These are phyloP conservation scores for Strobilomyces dryophilus DNA, from an alignment of 768 basidiomycete species.

Conservation along the genomic window DNA sequence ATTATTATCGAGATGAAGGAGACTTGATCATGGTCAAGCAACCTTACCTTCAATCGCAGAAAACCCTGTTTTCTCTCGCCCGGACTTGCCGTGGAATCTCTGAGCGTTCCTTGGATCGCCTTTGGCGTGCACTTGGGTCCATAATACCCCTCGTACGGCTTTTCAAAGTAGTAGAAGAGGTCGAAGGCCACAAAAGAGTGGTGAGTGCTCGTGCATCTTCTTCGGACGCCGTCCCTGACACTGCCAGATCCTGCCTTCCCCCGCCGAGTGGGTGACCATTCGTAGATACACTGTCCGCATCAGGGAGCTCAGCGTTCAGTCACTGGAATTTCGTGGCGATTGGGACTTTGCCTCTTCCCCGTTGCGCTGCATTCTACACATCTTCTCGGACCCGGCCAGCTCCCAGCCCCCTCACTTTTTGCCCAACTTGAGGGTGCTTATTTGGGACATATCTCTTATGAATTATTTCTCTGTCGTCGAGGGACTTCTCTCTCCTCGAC, in stretches of 20 bases:
- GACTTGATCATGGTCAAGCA: not conserved
- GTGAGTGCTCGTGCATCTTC: not conserved
- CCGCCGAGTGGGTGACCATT: not conserved
- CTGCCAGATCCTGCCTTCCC: not conserved
- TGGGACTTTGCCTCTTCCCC: too few relatives aligned
- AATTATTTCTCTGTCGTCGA: too few relatives aligned
- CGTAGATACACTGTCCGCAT: too few relatives aligned
- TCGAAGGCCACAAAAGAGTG: not conserved
- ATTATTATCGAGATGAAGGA: too few relatives aligned
- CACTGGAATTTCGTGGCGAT: not conserved
- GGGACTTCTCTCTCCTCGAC: too few relatives aligned
- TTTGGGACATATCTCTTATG: too few relatives aligned
- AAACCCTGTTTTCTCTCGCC: not conserved
- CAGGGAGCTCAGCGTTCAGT: too few relatives aligned
- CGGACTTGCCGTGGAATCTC: not conserved
- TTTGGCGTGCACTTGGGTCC: not conserved
- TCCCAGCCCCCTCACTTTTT: too few relatives aligned
- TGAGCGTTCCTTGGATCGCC: not conserved
- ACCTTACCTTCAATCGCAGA: not conserved
- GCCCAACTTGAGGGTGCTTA: too few relatives aligned
- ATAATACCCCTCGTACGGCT: not conserved
- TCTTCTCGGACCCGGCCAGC: too few relatives aligned
- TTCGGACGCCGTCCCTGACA: not conserved
- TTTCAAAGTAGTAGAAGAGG: not conserved
- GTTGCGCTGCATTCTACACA: too few relatives aligned